Base-by-base conservation (phyloP, 352 stramenopile species). In the Globisporangium paddicum region DNA sequence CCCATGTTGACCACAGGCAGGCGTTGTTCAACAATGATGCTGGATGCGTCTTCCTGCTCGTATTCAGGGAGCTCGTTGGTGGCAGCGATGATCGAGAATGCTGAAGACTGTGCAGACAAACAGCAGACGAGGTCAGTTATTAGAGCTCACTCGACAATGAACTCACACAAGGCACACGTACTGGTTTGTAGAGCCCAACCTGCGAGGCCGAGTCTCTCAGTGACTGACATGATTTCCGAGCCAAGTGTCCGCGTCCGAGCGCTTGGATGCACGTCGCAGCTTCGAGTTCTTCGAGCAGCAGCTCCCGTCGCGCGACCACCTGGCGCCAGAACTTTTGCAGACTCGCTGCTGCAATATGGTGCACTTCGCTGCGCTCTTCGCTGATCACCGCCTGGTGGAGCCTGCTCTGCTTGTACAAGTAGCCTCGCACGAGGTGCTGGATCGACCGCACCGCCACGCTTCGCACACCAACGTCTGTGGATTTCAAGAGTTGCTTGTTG, bases 261-360 rank as follows among this genome's bases (percentile, higher is more conserved):
- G 82, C 77, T 62, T 91, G 82, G 55, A 91, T 91, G 45, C 74
- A 91, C 25, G 72, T 87, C 5, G 77, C 79, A 14, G 82, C 82
- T 44, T 89, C 79, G 19, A 76, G 67, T 41, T 73, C 54, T 34
- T 86, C 68, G 0, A 82, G 41, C 9, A 23, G 45, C 0, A 63
- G 41, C 14, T 87, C 72, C 1, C 51, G 55, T 19, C 16, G 26
- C 5, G 51, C 53, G 42, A 62, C 41, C 9, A 40, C 59, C 18
- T 71, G 48, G 18, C 65, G 67, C 78, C 78, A 89, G 34, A 77
- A 69, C 2, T 51, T 69, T 53, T 90, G 78, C 23, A 89, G 69
- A 2, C 70, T 83, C 40, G 26, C 61, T 8, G 74, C 79, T 25
- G 82, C 80, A 9, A 90, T 87, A 45, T 76, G 49, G 18, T 86